These are phyloP conservation scores for Rhizopus sp. DNA, from an alignment of 371 early-diverging fungal species.

Conservation along the genomic window DNA sequence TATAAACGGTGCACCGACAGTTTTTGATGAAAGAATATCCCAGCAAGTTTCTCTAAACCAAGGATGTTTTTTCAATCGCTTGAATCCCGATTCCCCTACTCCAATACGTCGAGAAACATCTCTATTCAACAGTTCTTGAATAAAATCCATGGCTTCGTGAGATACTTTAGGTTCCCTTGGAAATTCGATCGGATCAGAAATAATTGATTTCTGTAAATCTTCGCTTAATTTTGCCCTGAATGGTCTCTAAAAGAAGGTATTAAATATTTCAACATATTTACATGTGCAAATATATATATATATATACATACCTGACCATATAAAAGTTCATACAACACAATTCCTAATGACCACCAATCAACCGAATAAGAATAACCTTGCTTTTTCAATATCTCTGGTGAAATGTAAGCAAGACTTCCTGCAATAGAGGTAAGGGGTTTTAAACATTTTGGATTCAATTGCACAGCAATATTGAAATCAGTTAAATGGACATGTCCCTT, in stretches of 20 bases:
- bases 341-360: slow-evolving; percentile 91
- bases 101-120: slow-evolving; percentile 60
- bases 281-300: not conserved
- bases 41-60: slow-evolving; percentile 60
- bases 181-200: slow-evolving; percentile 54
- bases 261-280: not conserved
- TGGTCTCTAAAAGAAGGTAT: slow-evolving; percentile 60
- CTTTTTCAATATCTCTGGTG: slow-evolving; percentile 73
- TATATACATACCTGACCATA: slow-evolving; percentile 6
- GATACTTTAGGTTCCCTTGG: slow-evolving; percentile 57
- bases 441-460: not conserved
- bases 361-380: slow-evolving; percentile 69
- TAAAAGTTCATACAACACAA: slow-evolving; percentile 64
- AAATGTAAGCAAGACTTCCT: slow-evolving; percentile 75
- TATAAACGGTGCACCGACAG: slow-evolving; percentile 59
- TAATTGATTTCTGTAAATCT: slow-evolving; percentile 64
- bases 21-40: slow-evolving; percentile 53
- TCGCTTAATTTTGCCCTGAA: slow-evolving; percentile 81
- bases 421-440: slow-evolving; percentile 62
- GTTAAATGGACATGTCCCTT: slow-evolving; percentile 83
- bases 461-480: slow-evolving; percentile 87
- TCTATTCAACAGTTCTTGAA: slow-evolving; percentile 56
- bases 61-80: slow-evolving; percentile 55
- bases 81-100: slow-evolving; percentile 48
- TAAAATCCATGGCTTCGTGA: slow-evolving; percentile 51